Evolutionary conservation across 1,284 basidiomycete genomes (phyloP).

Genomic region (Ustilago bromivora): DNA sequence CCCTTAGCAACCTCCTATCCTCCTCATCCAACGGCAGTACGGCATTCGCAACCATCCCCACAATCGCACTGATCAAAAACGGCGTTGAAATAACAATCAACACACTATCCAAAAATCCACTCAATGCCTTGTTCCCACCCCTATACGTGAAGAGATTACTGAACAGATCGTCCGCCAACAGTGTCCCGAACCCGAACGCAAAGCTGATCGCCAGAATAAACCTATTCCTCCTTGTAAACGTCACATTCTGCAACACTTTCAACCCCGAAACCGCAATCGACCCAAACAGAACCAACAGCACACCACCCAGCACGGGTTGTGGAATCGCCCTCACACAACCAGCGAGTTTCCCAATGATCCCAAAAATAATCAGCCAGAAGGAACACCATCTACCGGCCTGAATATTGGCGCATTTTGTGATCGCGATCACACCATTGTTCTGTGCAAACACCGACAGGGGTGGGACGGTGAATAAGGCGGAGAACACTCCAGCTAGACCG

Average conservation of each 20-base stretch:
- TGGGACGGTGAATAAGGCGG: constrained; percentile 82
- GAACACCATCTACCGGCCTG: constrained; percentile 59
- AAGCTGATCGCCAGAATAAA: constrained; percentile 76
- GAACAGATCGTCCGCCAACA: constrained; percentile 70
- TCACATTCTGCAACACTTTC: constrained; percentile 78
- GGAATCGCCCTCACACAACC: constrained; percentile 76
- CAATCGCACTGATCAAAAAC: constrained; percentile 78
- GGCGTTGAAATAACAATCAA: constrained; percentile 76
- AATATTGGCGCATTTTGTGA: constrained; percentile 66
- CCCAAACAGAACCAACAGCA: constrained; percentile 69
- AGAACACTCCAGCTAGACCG: constrained; percentile 76
- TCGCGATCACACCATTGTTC: constrained; percentile 76
- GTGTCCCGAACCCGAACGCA: constrained; percentile 79
- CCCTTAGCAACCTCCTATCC: constrained; percentile 35
- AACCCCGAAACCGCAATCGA: constrained; percentile 75
- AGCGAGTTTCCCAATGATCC: constrained; percentile 81
- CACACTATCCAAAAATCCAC: constrained; percentile 81
- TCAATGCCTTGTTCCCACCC: constrained; percentile 73
- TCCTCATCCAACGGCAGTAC: constrained; percentile 59
- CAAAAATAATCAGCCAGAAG: constrained; percentile 60
- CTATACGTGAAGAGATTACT: constrained; percentile 71
- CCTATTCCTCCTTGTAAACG: constrained; percentile 79
- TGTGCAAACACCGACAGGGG: constrained; percentile 84
- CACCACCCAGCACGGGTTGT: constrained; percentile 81
- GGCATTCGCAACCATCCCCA: constrained; percentile 55